Evolutionary conservation across 805 yeast genomes (phyloP).

Genomic region (Lipomyces yamanashiensis): DNA sequence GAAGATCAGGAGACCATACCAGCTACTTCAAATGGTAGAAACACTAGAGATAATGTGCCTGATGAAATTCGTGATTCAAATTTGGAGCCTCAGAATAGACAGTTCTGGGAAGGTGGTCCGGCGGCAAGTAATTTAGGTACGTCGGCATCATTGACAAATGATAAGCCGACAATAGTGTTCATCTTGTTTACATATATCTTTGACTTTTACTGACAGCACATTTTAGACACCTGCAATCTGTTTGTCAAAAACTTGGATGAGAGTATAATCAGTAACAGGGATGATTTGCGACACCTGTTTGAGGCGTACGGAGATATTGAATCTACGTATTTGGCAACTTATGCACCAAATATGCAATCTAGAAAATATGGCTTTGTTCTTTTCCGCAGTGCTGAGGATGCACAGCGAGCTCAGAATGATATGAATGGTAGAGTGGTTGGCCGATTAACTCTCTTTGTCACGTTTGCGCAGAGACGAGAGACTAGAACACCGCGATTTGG

Average conservation of each 20-base stretch:
- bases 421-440: conserved; percentile 31
- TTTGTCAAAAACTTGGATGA: conserved; percentile 34
- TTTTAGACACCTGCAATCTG: conserved; percentile 26
- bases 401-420: conserved; percentile 16
- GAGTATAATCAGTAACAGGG: conserved; percentile 8
- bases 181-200: background rate
- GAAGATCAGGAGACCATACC: no score
- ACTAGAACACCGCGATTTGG: background rate
- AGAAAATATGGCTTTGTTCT: conserved; percentile 34
- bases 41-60: no score
- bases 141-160: no score
- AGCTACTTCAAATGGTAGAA: no score
- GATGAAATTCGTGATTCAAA: no score
- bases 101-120: no score
- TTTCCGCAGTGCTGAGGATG: conserved; percentile 27
- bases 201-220: background rate
- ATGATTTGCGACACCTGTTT: conserved; percentile 25
- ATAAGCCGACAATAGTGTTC: background rate
- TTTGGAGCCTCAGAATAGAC: no score
- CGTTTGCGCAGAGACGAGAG: conserved; percentile 25
- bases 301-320: conserved; percentile 23
- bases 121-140: no score
- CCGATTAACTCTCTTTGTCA: conserved; percentile 20
- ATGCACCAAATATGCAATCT: conserved; percentile 14
- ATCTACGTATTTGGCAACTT: conserved; percentile 17